Base-by-base conservation (phyloP, 352 stramenopile genomes). In the Thalassiosira mediterranea region DNA sequence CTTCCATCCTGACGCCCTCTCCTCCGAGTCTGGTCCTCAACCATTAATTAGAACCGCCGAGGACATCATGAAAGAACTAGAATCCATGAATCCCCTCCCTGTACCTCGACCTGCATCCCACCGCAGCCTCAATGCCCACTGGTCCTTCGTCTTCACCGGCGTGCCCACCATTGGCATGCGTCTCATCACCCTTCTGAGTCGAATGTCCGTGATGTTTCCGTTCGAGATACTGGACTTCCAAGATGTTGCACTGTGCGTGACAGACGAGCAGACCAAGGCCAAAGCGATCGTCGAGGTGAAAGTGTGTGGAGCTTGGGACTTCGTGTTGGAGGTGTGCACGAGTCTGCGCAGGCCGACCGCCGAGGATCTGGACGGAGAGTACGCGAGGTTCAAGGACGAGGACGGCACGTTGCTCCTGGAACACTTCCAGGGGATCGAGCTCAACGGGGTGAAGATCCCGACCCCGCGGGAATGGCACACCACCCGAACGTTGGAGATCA, bases 401-500 rank as follows among this genome's bases (percentile, higher is more conserved):
- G 52, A 52, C n/a, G 63, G 63, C n/a, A 15, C 28, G 19, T 51
- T 63, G 25, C 56, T 73, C 7, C n/a, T 73, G 11, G 63, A 73
- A 19, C 34, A 51, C 28, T 73, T 73, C 31, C 48, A 73, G 25
- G 48, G 60, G 15, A 29, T 64, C 19, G 34, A 51, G 34, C 19
- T 69, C 19, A 32, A 29, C 13, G 59, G 59, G 19, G 32, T 56
- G 10, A 42, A 7, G 31, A 26, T 73, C 10, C 63, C 63, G 4
- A 32, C 64, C 1, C 63, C 63, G 4, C 8, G 42, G 2, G 38
- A 32, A 11, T 73, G 63, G 63, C 37, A 57, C 26, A 7, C 48
- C 1, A 48, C 47, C 19, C 63, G 63, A 44, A 51, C 56, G 26
- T 73, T 73, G 51, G 63, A 73, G 32, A 73, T 73, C 15, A 65